These are phyloP conservation scores for Yarrowia galli DNA, from an alignment of 1,139 yeast genomes.

Conservation along the genomic window DNA sequence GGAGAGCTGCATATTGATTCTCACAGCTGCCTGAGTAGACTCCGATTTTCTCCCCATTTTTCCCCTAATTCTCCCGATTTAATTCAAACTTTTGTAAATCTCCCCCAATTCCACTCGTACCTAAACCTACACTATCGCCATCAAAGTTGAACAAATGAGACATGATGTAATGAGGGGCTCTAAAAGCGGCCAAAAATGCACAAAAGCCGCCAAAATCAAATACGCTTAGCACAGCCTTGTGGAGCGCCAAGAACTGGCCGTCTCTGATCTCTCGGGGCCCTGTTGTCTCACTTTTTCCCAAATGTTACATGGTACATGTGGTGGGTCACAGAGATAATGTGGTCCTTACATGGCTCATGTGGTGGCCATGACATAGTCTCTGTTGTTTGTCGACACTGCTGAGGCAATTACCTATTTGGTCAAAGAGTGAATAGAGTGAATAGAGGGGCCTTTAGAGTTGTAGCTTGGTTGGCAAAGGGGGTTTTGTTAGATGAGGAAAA, in stretches of 20 bases:
- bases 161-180: constrained; percentile 26
- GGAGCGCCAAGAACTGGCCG: constrained; percentile 4
- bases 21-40: no score
- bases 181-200: not conserved
- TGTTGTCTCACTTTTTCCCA: not conserved
- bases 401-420: no score
- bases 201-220: not conserved
- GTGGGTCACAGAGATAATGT: not conserved
- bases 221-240: constrained; percentile 20
- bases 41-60: not conserved
- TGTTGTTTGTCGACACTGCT: no score
- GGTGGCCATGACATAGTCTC: not conserved
- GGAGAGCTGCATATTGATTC: no score
- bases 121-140: constrained; percentile 28
- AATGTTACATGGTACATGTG: not conserved
- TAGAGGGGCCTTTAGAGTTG: no score
- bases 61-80: not conserved
- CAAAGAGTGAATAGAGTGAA: no score
- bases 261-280: no score
- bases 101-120: constrained; percentile 1
- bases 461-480: no score
- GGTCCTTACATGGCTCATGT: not conserved
- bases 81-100: no score
- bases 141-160: constrained; percentile 12
- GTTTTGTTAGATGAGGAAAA: no score